Evolutionary conservation across 2,329 filamentous ascomycete species (phyloP), one percentile per base, ranked within the genome.

Genomic region (Proliferodiscus dingleyae): DNA sequence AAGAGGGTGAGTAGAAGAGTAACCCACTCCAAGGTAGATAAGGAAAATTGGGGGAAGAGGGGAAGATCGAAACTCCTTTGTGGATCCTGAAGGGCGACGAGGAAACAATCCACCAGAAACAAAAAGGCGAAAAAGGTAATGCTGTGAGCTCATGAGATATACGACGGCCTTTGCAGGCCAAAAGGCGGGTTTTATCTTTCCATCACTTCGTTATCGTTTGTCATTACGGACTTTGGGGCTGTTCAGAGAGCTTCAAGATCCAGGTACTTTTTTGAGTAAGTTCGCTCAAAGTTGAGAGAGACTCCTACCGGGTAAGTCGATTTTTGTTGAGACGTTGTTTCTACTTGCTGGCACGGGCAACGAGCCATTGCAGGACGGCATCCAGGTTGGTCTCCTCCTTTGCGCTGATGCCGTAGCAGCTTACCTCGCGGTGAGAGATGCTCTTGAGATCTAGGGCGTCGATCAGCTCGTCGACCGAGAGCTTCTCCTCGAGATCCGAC

Each of bases 311-410:
- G n/a, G n/a, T n/a, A n/a, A n/a, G n/a, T n/a, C n/a, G n/a, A n/a
- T n/a, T n/a, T n/a, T n/a, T n/a, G n/a, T n/a, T n/a, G n/a, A n/a
- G n/a, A n/a, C n/a, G n/a, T n/a, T n/a, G n/a, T n/a, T n/a, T 37
- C 80, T 70, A 89, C 70, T 83, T 83, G 64, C 77, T 88, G 53
- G 89, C 85, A 66, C 87, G 86, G 57, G 89, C 91, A 67, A 98
- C 91, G 65, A 98, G 74, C 87, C 93, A 98, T 66, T 95, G 87
- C 60, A 98, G 75, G 42, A 98, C 93, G 5, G 91, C 93, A 64
- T 98, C 91, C 55, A 98, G 81, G 70, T 98, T 98, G 47, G 91
- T 98, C 71, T 98, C 93, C 66, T 97, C 91, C 69, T 97, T 97
- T 50, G 91, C 93, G 66, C 90, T 96, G 71, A 98, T 96, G 51